These are phyloP conservation scores for Cyberlindnera saturnus DNA, from an alignment of 805 yeast species.

Conservation along the genomic window DNA sequence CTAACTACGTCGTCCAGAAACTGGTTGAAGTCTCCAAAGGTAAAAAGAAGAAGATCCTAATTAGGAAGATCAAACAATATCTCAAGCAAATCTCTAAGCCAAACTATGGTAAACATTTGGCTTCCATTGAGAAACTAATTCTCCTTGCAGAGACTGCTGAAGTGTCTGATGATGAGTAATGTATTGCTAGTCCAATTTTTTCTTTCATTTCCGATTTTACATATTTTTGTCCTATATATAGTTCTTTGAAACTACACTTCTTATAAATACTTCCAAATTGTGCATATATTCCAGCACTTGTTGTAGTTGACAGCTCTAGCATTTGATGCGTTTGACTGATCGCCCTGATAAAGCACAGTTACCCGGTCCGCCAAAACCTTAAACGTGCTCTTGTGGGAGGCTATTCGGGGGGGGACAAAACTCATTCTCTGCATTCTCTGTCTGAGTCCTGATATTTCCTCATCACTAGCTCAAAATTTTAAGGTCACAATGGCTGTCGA, in stretches of 20 bases:
- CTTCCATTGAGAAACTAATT: slow-evolving; percentile 62
- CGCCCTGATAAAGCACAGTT: too few relatives aligned
- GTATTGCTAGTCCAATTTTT: background rate
- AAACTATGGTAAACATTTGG: slow-evolving; percentile 75
- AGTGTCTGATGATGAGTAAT: slow-evolving; percentile 17
- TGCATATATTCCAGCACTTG: too few relatives aligned
- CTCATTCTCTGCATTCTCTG: too few relatives aligned
- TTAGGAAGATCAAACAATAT: slow-evolving; percentile 72
- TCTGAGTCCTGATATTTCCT: too few relatives aligned
- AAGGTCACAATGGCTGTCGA: slow-evolving; percentile 19
- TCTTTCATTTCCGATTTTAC: background rate
- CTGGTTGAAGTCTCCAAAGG: slow-evolving; percentile 77
- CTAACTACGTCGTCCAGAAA: slow-evolving; percentile 95
- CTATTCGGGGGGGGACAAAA: too few relatives aligned
- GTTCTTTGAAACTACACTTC: background rate
- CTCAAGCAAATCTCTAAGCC: slow-evolving; percentile 66
- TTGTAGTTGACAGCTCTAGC: too few relatives aligned
- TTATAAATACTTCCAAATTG: background rate
- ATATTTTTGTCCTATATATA: background rate
- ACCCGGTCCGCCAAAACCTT: too few relatives aligned
- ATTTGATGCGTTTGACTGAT: too few relatives aligned
- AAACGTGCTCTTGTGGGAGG: too few relatives aligned
- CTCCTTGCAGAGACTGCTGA: slow-evolving; percentile 23
- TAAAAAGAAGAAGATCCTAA: slow-evolving; percentile 61
- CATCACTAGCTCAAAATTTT: background rate